A percentile compares a stretch with the other conserved stretches of the same genome.
Evolutionary conservation across 75 land plant species (phyloP).

Genomic region (Azolla pinnata): DNA sequence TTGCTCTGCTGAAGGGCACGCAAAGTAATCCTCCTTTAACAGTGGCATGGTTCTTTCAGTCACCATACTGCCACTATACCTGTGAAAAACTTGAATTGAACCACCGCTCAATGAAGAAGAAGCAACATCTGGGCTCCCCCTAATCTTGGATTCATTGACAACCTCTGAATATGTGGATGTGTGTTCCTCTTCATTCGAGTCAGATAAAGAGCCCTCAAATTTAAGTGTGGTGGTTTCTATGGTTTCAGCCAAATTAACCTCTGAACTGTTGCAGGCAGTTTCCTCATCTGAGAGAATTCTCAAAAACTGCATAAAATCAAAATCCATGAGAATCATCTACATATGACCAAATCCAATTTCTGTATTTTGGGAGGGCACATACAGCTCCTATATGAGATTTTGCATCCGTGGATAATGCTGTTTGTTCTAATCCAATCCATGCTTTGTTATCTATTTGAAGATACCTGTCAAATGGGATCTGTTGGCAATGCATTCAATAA

Average conservation of each 20-base stretch:
- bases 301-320: constrained; percentile 44
- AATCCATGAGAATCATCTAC: not conserved
- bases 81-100: not conserved
- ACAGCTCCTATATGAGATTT: constrained; percentile 82
- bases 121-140: not conserved
- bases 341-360: not conserved
- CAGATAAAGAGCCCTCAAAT: constrained; percentile 31
- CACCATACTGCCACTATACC: not conserved
- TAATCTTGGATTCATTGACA: not conserved
- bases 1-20: not conserved
- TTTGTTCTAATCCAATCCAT: constrained; percentile 85
- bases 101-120: too few relatives aligned
- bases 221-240: constrained; percentile 57
- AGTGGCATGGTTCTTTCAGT: not conserved
- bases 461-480: too few relatives aligned
- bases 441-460: constrained; percentile 65
- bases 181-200: not conserved
- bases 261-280: constrained; percentile 30
- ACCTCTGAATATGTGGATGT: not conserved
- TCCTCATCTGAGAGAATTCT: constrained; percentile 70
- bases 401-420: constrained; percentile 51
- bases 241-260: constrained; percentile 54
- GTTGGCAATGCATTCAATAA: too few relatives aligned
- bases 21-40: constrained; percentile 3
- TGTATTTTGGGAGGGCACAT: constrained; percentile 9